These are phyloP conservation scores for Tolypocladium capitatum DNA, from an alignment of 2,329 filamentous ascomycete genomes.

Conservation along the genomic window DNA sequence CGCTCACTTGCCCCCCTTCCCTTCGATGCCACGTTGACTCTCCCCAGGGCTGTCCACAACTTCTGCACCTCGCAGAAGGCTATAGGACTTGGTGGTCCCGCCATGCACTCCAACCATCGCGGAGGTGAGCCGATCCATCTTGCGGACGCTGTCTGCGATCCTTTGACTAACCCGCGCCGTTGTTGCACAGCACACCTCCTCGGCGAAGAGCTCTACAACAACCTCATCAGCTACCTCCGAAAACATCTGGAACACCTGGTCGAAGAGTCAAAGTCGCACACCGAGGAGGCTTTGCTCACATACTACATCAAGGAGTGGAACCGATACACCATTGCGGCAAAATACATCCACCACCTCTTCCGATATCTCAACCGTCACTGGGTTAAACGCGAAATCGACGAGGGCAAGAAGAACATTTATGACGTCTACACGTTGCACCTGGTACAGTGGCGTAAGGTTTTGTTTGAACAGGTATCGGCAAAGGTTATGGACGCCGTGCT, in stretches of 20 bases:
- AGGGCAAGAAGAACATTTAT: constrained; percentile 96
- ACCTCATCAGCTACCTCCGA: constrained; percentile 75
- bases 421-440: constrained; percentile 96
- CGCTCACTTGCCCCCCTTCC: constrained; percentile 4
- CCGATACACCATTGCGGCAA: constrained; percentile 86
- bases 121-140: constrained; percentile 42
- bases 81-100: constrained; percentile 41
- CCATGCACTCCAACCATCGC: constrained; percentile 25
- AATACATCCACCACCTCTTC: constrained; percentile 96
- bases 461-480: constrained; percentile 70
- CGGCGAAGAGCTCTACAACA: constrained; percentile 89
- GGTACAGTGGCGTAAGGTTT: constrained; percentile 85
- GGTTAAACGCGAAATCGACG: constrained; percentile 98
- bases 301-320: constrained; percentile 98
- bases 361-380: constrained; percentile 93
- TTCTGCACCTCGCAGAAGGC: constrained; percentile 98
- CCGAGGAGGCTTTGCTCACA: constrained; percentile 75
- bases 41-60: constrained; percentile 74
- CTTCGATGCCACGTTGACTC: constrained; percentile 1
- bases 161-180: neutral
- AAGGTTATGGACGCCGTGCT: constrained; percentile 94
- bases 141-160: neutral
- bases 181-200: constrained; percentile 63
- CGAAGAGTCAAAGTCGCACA: constrained; percentile 60
- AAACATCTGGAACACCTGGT: constrained; percentile 61